A percentile compares a stretch with the other conserved stretches of the same genome.
Conservation (phyloP, 2,329 filamentous ascomycete species). For the Fusarium buxicola region DNA sequence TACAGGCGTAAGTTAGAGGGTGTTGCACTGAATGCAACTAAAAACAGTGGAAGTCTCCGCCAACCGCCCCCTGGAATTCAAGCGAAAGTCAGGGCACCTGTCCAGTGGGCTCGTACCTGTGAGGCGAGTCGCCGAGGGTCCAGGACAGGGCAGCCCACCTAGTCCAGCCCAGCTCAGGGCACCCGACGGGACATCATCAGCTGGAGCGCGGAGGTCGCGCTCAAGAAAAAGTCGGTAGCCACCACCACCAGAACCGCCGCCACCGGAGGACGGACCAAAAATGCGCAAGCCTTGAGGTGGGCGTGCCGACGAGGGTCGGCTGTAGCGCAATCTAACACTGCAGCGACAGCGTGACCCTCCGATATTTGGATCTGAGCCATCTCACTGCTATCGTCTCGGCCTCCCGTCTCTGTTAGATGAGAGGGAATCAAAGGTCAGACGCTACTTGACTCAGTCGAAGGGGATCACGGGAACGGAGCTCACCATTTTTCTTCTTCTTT, state of each 20-base stretch:
- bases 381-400: slow-evolving; percentile 32
- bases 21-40: slow-evolving; percentile 23
- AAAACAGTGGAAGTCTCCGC: slow-evolving; percentile 16
- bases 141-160: slow-evolving; percentile 3
- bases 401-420: slow-evolving; percentile 39
- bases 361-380: slow-evolving; percentile 36
- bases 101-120: slow-evolving; percentile 1
- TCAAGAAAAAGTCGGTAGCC: slow-evolving; percentile 29
- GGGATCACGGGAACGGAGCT: slow-evolving; percentile 28
- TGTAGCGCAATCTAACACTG: slow-evolving; percentile 39
- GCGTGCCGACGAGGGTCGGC: slow-evolving; percentile 20
- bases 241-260: slow-evolving; percentile 29
- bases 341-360: slow-evolving; percentile 41
- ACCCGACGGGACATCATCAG: slow-evolving; percentile 4
- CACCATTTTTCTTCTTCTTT: slow-evolving; percentile 18
- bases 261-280: slow-evolving; percentile 19
- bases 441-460: slow-evolving; percentile 39
- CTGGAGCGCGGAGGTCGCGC: slow-evolving; percentile 16
- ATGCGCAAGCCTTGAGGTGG: slow-evolving; percentile 4
- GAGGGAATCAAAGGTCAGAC: slow-evolving; percentile 39
- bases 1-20: slow-evolving; percentile 8
- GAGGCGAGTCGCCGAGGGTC: not conserved
- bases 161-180: not conserved
- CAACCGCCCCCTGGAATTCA: slow-evolving; percentile 31
- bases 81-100: slow-evolving; percentile 11